These are phyloP conservation scores for Erodium chrysanthum DNA, from an alignment of 441 rosid genomes.

Conservation along the genomic window DNA sequence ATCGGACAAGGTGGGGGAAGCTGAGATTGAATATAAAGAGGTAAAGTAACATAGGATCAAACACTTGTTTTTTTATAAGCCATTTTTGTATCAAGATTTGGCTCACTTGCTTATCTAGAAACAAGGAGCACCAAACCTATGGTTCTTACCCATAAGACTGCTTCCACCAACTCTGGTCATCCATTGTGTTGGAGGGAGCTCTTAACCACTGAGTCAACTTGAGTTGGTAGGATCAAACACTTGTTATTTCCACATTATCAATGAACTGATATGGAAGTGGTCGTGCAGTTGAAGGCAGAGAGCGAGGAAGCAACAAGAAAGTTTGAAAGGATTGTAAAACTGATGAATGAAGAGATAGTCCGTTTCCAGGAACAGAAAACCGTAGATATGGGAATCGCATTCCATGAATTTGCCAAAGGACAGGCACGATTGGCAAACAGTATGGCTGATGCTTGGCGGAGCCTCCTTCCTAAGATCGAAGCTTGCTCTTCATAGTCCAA, in stretches of 20 bases:
- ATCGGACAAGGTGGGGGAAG: slow-evolving; percentile 82
- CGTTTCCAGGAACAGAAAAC: slow-evolving; percentile 90
- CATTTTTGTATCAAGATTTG: no score
- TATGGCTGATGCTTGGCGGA: slow-evolving; percentile 89
- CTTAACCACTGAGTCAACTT: no score
- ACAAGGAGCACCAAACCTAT: no score
- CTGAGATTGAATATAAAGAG: slow-evolving; percentile 78
- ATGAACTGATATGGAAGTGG: not conserved
- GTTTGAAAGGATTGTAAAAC: slow-evolving; percentile 61
- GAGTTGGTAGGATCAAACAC: not conserved
- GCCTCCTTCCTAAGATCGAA: slow-evolving; percentile 94
- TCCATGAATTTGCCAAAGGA: slow-evolving; percentile 90
- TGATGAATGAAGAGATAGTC: slow-evolving; percentile 82
- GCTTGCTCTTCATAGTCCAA: slow-evolving; percentile 33
- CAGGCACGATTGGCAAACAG: slow-evolving; percentile 78
- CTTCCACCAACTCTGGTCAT: no score
- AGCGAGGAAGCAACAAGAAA: slow-evolving; percentile 69
- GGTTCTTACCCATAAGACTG: no score
- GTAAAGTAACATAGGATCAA: slow-evolving; percentile 25
- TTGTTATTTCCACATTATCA: not conserved
- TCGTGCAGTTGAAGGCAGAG: slow-evolving; percentile 65
- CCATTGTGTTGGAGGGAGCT: no score
- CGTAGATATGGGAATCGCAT: slow-evolving; percentile 70
- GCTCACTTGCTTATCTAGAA: no score
- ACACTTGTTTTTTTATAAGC: no score